phyloP scores from a whole-genome alignment of 352 stramenopile species.

The Thalassiosira hispida region DNA sequence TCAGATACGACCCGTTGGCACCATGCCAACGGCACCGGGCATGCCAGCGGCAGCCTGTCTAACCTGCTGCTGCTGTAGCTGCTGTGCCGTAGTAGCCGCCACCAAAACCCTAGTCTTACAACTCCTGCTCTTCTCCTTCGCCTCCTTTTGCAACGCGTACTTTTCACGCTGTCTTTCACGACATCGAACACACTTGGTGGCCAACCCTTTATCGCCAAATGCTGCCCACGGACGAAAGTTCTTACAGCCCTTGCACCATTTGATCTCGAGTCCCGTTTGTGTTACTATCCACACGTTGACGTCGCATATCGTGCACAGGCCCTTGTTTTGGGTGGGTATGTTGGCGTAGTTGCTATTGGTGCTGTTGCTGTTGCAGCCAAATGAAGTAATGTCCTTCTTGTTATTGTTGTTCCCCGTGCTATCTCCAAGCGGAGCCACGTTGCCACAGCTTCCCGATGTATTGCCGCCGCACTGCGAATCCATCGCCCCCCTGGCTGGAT shows the following conservation, averaged over 20 bases:
- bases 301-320: conserved; percentile 66
- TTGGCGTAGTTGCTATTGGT: conserved; percentile 18
- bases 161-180: conserved; percentile 63
- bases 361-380: not conserved
- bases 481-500: not conserved
- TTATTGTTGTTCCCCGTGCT: conserved; percentile 20
- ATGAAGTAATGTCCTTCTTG: not conserved
- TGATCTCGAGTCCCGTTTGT: conserved; percentile 55
- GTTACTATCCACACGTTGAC: conserved; percentile 64
- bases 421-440: conserved; percentile 19
- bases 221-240: conserved; percentile 65
- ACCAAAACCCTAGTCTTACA: no score
- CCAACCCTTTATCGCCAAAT: conserved; percentile 65
- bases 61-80: conserved; percentile 20
- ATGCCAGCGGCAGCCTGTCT: conserved; percentile 8
- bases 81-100: not conserved
- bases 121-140: conserved; percentile 43
- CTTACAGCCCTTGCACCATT: conserved; percentile 76
- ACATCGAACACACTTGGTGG: conserved; percentile 66
- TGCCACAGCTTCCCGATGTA: not conserved
- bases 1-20: not conserved
- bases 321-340: conserved; percentile 67
- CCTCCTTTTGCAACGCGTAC: conserved; percentile 58
- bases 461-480: no score
- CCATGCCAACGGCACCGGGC: not conserved